Evolutionary conservation across 1,284 basidiomycete species (phyloP).

Genomic region (Naganishia sp.): DNA sequence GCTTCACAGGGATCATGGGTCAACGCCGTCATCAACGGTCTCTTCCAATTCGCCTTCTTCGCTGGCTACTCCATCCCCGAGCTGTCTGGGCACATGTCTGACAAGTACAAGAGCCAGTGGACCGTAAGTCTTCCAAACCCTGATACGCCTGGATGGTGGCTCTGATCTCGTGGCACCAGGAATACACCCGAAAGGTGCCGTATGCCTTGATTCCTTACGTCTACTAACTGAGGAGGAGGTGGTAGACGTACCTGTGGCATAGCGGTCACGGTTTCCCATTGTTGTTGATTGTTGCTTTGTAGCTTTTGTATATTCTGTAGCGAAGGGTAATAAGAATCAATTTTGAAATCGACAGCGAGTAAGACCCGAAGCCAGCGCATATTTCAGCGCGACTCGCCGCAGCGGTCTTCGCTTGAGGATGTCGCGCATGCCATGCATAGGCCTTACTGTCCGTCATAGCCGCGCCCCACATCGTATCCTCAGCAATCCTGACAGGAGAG

Average conservation of each 20-base stretch:
- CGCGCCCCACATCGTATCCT: too few species aligned
- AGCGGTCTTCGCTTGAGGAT: too few species aligned
- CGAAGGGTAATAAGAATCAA: neutral
- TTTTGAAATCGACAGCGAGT: too few species aligned
- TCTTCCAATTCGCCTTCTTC: conserved; percentile 28
- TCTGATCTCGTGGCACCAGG: conserved; percentile 1
- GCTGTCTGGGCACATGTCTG: conserved; percentile 28
- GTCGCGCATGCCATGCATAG: too few species aligned
- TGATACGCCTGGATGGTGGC: neutral
- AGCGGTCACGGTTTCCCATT: too few species aligned
- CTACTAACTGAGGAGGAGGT: conserved; percentile 13
- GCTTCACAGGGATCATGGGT: conserved; percentile 28
- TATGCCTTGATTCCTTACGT: conserved; percentile 35
- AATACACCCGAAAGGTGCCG: conserved; percentile 33
- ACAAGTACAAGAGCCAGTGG: conserved; percentile 30
- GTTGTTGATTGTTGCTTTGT: too few species aligned
- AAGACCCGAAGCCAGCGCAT: too few species aligned
- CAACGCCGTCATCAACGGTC: conserved; percentile 23
- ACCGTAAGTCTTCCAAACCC: conserved; percentile 13
- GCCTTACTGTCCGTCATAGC: too few species aligned
- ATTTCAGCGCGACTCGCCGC: too few species aligned
- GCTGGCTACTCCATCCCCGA: conserved; percentile 30
- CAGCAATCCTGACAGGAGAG: too few species aligned
- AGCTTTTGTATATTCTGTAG: conserved; percentile 2
- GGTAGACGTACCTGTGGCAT: neutral